Conservation (phyloP, 2,329 filamentous ascomycete species). For the Colletotrichum trifolii region DNA sequence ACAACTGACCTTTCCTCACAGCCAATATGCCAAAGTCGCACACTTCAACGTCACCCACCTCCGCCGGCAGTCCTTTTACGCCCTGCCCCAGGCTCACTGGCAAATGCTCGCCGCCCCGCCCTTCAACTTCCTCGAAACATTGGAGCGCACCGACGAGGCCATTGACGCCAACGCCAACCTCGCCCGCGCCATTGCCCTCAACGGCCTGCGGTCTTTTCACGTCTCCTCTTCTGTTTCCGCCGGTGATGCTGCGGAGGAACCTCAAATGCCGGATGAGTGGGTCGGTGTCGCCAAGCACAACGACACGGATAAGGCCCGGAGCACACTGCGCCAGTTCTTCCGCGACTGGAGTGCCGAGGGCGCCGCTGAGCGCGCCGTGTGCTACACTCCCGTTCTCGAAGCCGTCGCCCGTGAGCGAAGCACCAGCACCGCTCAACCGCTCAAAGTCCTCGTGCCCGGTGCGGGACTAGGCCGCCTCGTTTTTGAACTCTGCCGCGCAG, state of each 20-base stretch:
- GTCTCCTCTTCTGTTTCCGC: constrained; percentile 44
- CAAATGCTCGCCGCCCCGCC: constrained; percentile 82
- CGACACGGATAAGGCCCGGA: constrained; percentile 91
- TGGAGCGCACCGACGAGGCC: constrained; percentile 83
- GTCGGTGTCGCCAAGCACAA: constrained; percentile 74
- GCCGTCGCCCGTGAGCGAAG: constrained; percentile 62
- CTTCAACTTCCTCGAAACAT: constrained; percentile 83
- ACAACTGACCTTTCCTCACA: constrained; percentile 46
- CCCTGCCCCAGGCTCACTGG: constrained; percentile 86
- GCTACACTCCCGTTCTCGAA: constrained; percentile 78
- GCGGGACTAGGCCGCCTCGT: constrained; percentile 90
- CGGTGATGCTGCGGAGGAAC: constrained; percentile 50
- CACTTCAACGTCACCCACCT: constrained; percentile 93
- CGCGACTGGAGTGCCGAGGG: constrained; percentile 93
- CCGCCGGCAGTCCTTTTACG: constrained; percentile 92
- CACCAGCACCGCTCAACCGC: constrained; percentile 42
- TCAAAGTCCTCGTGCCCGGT: constrained; percentile 85
- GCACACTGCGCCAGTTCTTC: constrained; percentile 92
- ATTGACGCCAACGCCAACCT: constrained; percentile 91
- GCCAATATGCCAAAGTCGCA: constrained; percentile 85
- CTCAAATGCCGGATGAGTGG: constrained; percentile 71
- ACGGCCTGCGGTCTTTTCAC: constrained; percentile 75
- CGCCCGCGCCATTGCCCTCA: constrained; percentile 79
- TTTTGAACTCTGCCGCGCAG: constrained; percentile 81
- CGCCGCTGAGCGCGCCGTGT: constrained; percentile 76